Percentiles rank a stretch among this genome's conserved stretches.
These are phyloP conservation scores for Vigna mungo DNA, from an alignment of 306 rosid genomes.

Conservation along the genomic window DNA sequence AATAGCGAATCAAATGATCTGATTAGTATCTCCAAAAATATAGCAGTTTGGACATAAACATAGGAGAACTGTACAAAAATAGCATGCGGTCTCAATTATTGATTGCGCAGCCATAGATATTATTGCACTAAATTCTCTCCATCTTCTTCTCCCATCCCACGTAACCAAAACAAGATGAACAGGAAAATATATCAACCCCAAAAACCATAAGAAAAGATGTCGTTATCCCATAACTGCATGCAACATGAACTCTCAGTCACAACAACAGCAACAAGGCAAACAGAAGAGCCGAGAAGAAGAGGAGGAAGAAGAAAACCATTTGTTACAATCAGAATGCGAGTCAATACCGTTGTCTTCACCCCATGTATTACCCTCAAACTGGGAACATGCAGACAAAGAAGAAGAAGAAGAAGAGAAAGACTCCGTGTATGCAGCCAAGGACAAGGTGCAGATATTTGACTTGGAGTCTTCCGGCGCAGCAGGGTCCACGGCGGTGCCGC, in stretches of 20 bases:
- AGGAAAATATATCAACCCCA: conserved; percentile 4
- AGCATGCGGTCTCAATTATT: conserved; percentile 46
- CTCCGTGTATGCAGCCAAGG: conserved; percentile 45
- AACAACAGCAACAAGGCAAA: conserved; percentile 3
- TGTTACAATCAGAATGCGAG: conserved; percentile 42
- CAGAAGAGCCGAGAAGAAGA: conserved; percentile 6
- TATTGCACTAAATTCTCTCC: conserved; percentile 44
- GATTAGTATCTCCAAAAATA: conserved; percentile 13
- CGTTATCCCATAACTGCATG: conserved; percentile 1
- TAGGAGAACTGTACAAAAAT: conserved; percentile 33
- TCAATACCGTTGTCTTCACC: conserved; percentile 44
- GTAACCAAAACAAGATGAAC: conserved; percentile 1
- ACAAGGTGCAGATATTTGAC: conserved; percentile 55
- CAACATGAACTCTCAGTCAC: conserved; percentile 48
- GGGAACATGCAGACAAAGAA: neutral
- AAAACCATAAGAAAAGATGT: conserved; percentile 3
- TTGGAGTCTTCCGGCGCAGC: conserved; percentile 10
- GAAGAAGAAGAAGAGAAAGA: conserved; percentile 13
- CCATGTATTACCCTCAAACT: neutral
- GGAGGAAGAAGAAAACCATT: conserved; percentile 40
- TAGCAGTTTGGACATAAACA: conserved; percentile 4
- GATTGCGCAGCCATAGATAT: conserved; percentile 23
- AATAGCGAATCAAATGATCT: neutral
- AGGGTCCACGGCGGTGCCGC: conserved; percentile 45
- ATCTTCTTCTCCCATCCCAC: conserved; percentile 43